Conservation (phyloP, 2,329 filamentous ascomycete genomes). For the Ramichloridium luteum region DNA sequence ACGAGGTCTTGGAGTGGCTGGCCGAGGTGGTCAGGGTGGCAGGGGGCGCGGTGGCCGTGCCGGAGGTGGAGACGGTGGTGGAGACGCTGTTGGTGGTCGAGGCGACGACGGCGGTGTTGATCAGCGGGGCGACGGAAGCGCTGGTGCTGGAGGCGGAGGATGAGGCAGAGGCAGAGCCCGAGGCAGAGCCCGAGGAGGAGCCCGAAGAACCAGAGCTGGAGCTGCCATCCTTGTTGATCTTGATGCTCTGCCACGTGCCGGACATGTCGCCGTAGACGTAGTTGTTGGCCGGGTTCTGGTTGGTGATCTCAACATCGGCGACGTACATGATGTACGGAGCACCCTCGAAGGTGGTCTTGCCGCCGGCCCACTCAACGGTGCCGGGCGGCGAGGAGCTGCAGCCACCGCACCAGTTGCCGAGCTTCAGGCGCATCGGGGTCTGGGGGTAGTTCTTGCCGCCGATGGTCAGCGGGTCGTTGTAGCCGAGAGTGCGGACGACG, state of each 20-base stretch:
- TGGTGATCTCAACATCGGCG: constrained; percentile 38
- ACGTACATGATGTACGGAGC: constrained; percentile 42
- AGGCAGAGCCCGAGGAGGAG: constrained; percentile 3
- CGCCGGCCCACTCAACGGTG: constrained; percentile 56
- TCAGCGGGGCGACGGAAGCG: constrained; percentile 13
- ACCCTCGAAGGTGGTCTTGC: constrained; percentile 36
- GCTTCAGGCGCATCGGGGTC: constrained; percentile 58
- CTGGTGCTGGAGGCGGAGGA: constrained; percentile 14
- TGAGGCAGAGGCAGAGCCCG: background rate
- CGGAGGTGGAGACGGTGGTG: constrained; percentile 14
- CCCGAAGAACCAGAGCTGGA: constrained; percentile 6
- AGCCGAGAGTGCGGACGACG: constrained; percentile 55
- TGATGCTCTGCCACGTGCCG: constrained; percentile 38
- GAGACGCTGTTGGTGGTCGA: constrained; percentile 16
- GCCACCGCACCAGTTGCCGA: constrained; percentile 39
- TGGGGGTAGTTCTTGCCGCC: constrained; percentile 62
- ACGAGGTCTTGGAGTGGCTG: constrained; percentile 5
- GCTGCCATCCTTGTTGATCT: constrained; percentile 26
- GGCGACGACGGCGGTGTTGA: background rate
- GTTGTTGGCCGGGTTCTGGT: constrained; percentile 39
- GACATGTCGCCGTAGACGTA: constrained; percentile 40
- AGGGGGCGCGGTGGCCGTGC: constrained; percentile 5
- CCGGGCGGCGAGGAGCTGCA: constrained; percentile 38
- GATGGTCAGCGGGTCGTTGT: constrained; percentile 46
- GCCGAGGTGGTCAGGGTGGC: constrained; percentile 6